A percentile compares a stretch with the other conserved stretches of the same genome.
Conservation (phyloP, 1,139 yeast genomes). For the Saccharomycopsis hybrid region DNA sequence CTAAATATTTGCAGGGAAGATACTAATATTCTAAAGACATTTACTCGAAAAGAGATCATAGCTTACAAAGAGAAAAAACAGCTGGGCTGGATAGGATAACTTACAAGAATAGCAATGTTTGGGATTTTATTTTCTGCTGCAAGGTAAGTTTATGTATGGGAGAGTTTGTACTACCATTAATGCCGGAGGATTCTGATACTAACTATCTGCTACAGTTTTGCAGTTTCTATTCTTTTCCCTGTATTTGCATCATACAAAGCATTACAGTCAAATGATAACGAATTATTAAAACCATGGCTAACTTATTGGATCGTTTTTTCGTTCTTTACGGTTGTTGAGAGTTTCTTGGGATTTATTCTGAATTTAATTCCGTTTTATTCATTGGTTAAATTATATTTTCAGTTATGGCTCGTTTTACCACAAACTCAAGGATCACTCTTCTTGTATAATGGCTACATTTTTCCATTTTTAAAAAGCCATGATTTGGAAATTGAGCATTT, state of each 20-base stretch:
- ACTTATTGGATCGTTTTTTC: conserved; percentile 52
- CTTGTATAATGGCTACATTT: conserved; percentile 25
- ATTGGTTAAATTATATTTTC: conserved; percentile 35
- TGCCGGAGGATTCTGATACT: no score
- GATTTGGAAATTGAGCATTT: conserved; percentile 22
- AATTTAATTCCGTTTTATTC: conserved; percentile 44
- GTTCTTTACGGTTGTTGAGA: conserved; percentile 31
- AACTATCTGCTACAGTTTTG: conserved; percentile 21
- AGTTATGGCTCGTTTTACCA: conserved; percentile 51
- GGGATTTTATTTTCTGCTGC: neutral
- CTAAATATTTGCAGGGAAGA: no score
- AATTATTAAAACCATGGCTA: conserved; percentile 44
- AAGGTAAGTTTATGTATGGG: neutral
- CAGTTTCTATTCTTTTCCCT: conserved; percentile 45
- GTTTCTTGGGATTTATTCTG: conserved; percentile 31
- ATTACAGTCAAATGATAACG: conserved; percentile 31
- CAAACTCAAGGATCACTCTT: conserved; percentile 28
- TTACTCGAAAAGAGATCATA: no score
- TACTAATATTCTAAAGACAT: no score
- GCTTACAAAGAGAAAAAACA: no score
- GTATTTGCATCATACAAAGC: conserved; percentile 45
- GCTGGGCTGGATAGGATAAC: no score
- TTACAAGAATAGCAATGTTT: neutral
- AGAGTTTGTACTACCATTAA: neutral
- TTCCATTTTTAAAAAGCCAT: conserved; percentile 24